Evolutionary conservation across 768 basidiomycete species (phyloP).

Genomic region (Tricholoma terreum): DNA sequence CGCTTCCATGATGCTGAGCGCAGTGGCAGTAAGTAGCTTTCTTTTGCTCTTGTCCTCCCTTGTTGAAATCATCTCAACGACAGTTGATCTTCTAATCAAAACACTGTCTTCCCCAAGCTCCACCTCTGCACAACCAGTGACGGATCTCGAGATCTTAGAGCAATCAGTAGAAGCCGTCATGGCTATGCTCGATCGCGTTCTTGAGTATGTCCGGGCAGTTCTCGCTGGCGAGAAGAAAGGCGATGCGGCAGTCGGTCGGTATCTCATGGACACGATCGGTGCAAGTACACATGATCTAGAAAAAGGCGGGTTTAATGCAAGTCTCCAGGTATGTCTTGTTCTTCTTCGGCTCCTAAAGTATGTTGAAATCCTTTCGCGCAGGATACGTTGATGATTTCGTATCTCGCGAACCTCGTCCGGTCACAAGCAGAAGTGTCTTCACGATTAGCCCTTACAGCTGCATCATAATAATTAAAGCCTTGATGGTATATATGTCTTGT

Average conservation of each 20-base stretch:
- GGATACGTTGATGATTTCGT: constrained; percentile 94
- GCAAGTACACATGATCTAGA: constrained; percentile 69
- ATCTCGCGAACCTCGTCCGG: constrained; percentile 89
- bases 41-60: neutral
- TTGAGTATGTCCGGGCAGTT: constrained; percentile 80
- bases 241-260: constrained; percentile 84
- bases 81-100: constrained; percentile 75
- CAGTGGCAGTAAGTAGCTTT: constrained; percentile 66
- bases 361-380: constrained; percentile 29
- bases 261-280: constrained; percentile 83
- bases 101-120: constrained; percentile 43
- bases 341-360: constrained; percentile 9
- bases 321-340: constrained; percentile 56
- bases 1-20: constrained; percentile 81
- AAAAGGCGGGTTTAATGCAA: constrained; percentile 71
- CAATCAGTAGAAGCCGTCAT: constrained; percentile 68
- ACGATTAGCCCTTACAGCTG: constrained; percentile 72
- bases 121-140: constrained; percentile 49
- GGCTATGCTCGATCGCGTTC: constrained; percentile 79
- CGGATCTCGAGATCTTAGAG: constrained; percentile 76
- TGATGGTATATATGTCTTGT: constrained; percentile 2
- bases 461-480: constrained; percentile 31
- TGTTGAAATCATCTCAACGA: constrained; percentile 2
- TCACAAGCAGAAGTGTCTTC: constrained; percentile 92
- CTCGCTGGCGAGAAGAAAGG: constrained; percentile 74